A percentile compares a stretch with the other conserved stretches of the same genome.
These are phyloP conservation scores for Fallopia convolvulus DNA, from an alignment of 148 eudicot genomes.

Conservation along the genomic window DNA sequence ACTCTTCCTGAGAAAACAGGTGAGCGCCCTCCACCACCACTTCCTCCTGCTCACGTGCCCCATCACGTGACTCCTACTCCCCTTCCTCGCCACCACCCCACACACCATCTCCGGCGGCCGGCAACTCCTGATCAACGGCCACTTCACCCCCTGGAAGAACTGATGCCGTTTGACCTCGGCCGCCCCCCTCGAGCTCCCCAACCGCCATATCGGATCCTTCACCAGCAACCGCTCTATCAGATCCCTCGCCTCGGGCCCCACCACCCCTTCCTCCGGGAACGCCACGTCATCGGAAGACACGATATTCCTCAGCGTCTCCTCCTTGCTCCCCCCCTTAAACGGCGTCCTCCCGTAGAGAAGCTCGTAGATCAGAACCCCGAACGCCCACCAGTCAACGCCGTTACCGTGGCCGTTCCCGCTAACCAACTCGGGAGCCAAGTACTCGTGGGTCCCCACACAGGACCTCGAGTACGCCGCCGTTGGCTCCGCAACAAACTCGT, in stretches of 20 bases:
- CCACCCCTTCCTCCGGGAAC: constrained; percentile 14
- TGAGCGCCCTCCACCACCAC: constrained; percentile 58
- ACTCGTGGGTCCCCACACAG: constrained; percentile 86
- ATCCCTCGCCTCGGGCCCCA: constrained; percentile 31
- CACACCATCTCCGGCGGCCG: constrained; percentile 61
- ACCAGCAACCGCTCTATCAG: constrained; percentile 46
- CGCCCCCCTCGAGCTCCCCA: constrained; percentile 65
- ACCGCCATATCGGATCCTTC: constrained; percentile 51
- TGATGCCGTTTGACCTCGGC: constrained; percentile 68
- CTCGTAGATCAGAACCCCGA: constrained; percentile 65
- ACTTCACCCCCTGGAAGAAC: constrained; percentile 60
- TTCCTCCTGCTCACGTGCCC: constrained; percentile 32
- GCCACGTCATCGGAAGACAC: constrained; percentile 36
- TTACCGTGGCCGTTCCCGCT: constrained; percentile 68
- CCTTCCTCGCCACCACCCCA: constrained; percentile 23
- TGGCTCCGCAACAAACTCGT: constrained; percentile 59
- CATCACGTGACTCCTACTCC: constrained; percentile 6
- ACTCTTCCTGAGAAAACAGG: constrained; percentile 25
- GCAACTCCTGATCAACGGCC: constrained; percentile 65
- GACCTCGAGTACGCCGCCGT: constrained; percentile 56
- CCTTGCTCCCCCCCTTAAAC: constrained; percentile 62
- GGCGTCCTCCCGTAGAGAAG: constrained; percentile 59
- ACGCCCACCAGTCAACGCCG: constrained; percentile 94
- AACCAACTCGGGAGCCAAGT: constrained; percentile 70
- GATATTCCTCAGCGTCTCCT: constrained; percentile 67